Base-by-base conservation (phyloP, 352 stramenopile genomes). In the Poterioochromonas sp. region DNA sequence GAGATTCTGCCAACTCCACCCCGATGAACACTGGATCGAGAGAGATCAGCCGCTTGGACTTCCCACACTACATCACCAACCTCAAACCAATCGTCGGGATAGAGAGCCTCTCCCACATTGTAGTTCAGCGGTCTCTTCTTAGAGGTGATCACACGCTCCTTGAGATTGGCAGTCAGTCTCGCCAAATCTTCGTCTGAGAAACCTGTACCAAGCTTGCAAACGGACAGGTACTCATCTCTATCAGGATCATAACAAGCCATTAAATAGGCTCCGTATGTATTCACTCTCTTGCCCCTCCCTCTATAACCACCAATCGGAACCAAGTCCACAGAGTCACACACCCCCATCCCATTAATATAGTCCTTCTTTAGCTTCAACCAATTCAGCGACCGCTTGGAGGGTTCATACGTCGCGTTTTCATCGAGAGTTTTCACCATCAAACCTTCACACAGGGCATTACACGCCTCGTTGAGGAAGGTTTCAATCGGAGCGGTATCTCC, bases 351-450 rank as follows among this genome's bases (percentile, higher is more conserved):
- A 35, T 98, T 93, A 0, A 99, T 83, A 79, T 99, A 99, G 84
- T 99, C 96, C 83, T 99, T 99, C 85, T 99, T 99, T 5, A 99
- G 88, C 83, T 99, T 99, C 58, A 99, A 87, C 96, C 96, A 99
- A 83, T 99, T 99, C 76, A 99, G 88, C 11, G 93, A 98, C 49
- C 95, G 90, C 79, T 95, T 96, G 5, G 92, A 96, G 5, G 96
- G 95, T 82, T 98, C 91, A 83, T 99, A 99, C 0, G 92, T 94
- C 29, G 92, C 91, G 83, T 98, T 95, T 32, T 91, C 88, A 79
- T 97, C 88, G 0, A 99, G 87, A 26, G 95, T 99, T 85, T 99
- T 99, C n/a, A 99, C 94, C 95, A 99, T 99, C 37, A 99, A 86
- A 22, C 96, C 93, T 83, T 97, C 93, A 79, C 92, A 97, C 68